Conservation (phyloP, 495 filamentous ascomycete species). For the Aspergillus affinis region DNA sequence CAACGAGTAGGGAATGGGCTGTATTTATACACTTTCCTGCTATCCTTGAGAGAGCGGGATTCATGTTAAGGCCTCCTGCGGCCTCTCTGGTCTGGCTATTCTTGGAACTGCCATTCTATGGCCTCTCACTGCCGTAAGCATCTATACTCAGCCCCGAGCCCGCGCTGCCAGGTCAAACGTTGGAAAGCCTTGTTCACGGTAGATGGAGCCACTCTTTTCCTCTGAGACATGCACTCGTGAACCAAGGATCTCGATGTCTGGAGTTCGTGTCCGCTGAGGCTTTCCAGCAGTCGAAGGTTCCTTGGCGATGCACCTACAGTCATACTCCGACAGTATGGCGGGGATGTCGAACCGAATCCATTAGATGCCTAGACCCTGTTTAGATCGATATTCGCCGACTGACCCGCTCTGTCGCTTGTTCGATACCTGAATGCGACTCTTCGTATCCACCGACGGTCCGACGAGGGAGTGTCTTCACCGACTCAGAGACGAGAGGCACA, state of each 20-base stretch:
- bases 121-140: background rate
- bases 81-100: background rate
- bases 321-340: background rate
- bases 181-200: background rate
- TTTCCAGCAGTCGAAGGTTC: background rate
- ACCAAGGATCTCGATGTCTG: background rate
- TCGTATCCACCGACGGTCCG: no score
- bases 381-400: background rate
- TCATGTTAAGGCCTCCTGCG: background rate
- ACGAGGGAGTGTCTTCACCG: background rate
- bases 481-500: background rate
- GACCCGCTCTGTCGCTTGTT: background rate
- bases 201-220: background rate
- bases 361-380: background rate
- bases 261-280: background rate
- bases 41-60: background rate
- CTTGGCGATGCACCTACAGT: background rate
- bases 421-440: no score
- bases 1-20: background rate
- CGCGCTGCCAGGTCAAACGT: background rate
- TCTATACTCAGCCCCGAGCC: constrained; percentile 1
- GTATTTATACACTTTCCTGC: constrained; percentile 2
- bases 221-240: background rate
- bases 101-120: background rate
- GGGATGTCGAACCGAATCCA: background rate